Evolutionary conservation across 208 protist species (phyloP).

Genomic region (Crithidia mellificae): DNA sequence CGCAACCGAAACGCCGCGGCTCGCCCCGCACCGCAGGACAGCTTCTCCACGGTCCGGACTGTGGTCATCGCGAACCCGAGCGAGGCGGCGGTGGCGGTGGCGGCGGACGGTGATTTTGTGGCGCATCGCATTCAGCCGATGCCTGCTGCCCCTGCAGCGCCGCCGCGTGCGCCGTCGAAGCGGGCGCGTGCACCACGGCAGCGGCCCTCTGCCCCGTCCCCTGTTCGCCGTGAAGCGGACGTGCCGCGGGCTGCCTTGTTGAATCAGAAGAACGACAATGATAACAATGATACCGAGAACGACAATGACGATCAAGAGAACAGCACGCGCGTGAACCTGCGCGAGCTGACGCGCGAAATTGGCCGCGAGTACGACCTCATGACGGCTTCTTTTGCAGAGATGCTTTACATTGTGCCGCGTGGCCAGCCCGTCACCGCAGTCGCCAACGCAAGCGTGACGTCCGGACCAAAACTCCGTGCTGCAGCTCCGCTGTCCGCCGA

Average conservation of each 20-base stretch:
- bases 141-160: background rate
- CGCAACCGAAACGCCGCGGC: background rate
- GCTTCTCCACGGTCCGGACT: background rate
- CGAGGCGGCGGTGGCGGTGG: background rate
- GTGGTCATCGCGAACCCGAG: background rate
- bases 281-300: no score
- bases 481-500: no score
- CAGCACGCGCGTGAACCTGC: background rate
- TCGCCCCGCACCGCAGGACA: background rate
- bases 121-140: background rate
- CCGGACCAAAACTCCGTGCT: no score
- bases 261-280: no score
- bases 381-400: conserved; percentile 3
- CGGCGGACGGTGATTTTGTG: background rate
- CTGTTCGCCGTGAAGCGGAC: background rate
- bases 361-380: conserved; percentile 5
- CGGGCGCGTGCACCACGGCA: background rate
- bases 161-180: background rate
- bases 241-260: no score
- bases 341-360: background rate
- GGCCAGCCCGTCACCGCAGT: background rate
- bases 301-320: background rate
- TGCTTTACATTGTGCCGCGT: background rate
- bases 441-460: no score
- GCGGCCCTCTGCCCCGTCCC: no score